Conservation (phyloP, 2,329 filamentous ascomycete species). For the Macrophomina phaseolina region DNA sequence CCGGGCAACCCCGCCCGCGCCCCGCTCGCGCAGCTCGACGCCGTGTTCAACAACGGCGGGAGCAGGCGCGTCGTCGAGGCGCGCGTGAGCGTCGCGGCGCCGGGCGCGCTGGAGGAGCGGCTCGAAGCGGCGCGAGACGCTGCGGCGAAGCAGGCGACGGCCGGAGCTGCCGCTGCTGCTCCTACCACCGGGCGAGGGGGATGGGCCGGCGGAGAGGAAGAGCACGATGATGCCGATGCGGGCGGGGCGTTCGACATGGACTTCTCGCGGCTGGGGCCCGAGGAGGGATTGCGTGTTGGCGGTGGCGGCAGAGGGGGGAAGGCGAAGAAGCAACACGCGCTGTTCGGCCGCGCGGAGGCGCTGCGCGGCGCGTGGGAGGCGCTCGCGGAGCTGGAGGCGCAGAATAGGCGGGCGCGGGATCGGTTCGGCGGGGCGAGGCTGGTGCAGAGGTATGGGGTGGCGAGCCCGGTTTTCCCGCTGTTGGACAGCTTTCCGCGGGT, state of each 20-base stretch:
- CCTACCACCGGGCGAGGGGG: slow-evolving; percentile 33
- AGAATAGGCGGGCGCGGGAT: slow-evolving; percentile 38
- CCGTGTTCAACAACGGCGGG: slow-evolving; percentile 74
- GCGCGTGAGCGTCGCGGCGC: slow-evolving; percentile 65
- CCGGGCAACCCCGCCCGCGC: slow-evolving; percentile 45
- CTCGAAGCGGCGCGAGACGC: slow-evolving; percentile 29
- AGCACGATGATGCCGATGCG: slow-evolving; percentile 38
- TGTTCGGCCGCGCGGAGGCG: slow-evolving; percentile 49
- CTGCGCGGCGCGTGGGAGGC: slow-evolving; percentile 48
- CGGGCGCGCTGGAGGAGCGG: slow-evolving; percentile 35
- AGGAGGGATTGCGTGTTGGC: neutral
- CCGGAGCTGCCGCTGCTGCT: neutral
- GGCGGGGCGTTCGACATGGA: slow-evolving; percentile 31
- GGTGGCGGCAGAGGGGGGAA: neutral
- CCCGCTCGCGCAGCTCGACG: slow-evolving; percentile 68
- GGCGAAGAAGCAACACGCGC: slow-evolving; percentile 39
- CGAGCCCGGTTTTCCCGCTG: slow-evolving; percentile 70
- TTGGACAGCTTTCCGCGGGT: slow-evolving; percentile 85
- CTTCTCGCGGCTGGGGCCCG: neutral
- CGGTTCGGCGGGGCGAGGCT: slow-evolving; percentile 43
- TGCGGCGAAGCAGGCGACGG: too few species aligned
- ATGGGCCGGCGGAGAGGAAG: neutral
- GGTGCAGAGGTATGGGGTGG: slow-evolving; percentile 40
- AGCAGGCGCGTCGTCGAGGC: slow-evolving; percentile 79
- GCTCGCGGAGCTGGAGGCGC: slow-evolving; percentile 36